phyloP scores from a whole-genome alignment of 2,329 filamentous ascomycete species.

The Rhinocladiella mackenziei region DNA sequence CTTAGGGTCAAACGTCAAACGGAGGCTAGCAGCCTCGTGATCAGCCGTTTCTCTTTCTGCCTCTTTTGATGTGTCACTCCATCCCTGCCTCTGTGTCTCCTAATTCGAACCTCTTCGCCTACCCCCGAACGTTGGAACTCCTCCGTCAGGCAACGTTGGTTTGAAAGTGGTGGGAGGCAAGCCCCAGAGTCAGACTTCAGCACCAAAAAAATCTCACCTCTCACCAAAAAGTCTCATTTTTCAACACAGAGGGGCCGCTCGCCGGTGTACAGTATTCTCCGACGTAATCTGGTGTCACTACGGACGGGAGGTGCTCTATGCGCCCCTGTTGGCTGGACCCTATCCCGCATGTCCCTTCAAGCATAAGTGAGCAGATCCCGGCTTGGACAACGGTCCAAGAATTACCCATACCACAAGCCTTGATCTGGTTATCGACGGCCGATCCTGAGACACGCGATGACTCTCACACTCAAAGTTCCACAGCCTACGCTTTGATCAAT shows the following conservation, averaged over 20 bases:
- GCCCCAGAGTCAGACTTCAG: neutral
- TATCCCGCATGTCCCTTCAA: no score
- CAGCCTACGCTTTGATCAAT: conserved; percentile 17
- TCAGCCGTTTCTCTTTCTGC: conserved; percentile 4
- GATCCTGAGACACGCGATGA: conserved; percentile 23
- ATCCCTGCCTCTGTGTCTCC: no score
- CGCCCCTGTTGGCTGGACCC: no score
- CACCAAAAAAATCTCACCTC: conserved; percentile 9
- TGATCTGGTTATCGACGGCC: conserved; percentile 18
- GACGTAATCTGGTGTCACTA: conserved; percentile 26
- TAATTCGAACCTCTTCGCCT: no score
- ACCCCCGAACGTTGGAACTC: conserved; percentile 10
- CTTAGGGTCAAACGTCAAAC: conserved; percentile 1
- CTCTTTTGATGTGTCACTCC: no score
- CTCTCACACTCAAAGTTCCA: conserved; percentile 4
- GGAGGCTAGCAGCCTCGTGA: conserved; percentile 16
- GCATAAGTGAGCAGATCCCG: no score
- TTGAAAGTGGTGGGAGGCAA: conserved; percentile 13
- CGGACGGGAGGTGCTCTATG: conserved; percentile 8
- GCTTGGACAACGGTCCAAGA: conserved; percentile 6
- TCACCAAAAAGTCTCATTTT: conserved; percentile 11
- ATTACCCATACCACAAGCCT: conserved; percentile 15
- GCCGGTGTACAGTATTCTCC: conserved; percentile 15
- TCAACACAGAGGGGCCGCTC: conserved; percentile 4
- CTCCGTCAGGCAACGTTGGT: conserved; percentile 24